phyloP scores from a whole-genome alignment of 1,284 basidiomycete genomes.

The Puccinia novopanici region DNA sequence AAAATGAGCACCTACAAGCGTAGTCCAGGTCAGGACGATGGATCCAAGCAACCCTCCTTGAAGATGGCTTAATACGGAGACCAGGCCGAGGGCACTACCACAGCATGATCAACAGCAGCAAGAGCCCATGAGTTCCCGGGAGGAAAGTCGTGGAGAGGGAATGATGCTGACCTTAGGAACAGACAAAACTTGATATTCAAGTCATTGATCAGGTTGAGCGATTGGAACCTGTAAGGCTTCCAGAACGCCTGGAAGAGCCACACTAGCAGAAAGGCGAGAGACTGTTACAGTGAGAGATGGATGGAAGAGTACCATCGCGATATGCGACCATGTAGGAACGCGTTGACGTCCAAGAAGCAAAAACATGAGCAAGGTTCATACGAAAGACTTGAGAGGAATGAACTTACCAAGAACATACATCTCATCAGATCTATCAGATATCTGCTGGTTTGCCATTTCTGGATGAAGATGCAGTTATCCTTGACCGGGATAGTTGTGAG shows the following conservation, averaged over 20 bases:
- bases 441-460: not conserved
- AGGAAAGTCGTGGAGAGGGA: not conserved
- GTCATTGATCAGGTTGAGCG: constrained; percentile 13
- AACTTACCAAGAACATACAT: constrained; percentile 23
- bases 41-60: constrained; percentile 9
- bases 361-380: not conserved
- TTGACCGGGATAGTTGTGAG: constrained; percentile 21
- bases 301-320: not conserved
- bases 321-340: too few relatives aligned
- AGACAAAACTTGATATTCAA: constrained; percentile 29
- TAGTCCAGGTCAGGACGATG: constrained; percentile 7
- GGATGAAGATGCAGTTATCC: constrained; percentile 42
- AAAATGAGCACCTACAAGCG: not conserved
- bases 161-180: constrained; percentile 11
- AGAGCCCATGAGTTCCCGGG: not conserved
- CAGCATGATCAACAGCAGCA: not conserved
- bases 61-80: constrained; percentile 21
- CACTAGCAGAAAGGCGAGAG: constrained; percentile 2
- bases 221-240: constrained; percentile 9
- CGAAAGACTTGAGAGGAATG: not conserved
- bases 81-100: not conserved
- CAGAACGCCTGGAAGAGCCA: constrained; percentile 9
- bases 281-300: not conserved
- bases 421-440: constrained; percentile 17
- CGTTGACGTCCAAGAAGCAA: not conserved